These are phyloP conservation scores for Limnanthes douglasii DNA, from an alignment of 345 rosid genomes.

Conservation along the genomic window DNA sequence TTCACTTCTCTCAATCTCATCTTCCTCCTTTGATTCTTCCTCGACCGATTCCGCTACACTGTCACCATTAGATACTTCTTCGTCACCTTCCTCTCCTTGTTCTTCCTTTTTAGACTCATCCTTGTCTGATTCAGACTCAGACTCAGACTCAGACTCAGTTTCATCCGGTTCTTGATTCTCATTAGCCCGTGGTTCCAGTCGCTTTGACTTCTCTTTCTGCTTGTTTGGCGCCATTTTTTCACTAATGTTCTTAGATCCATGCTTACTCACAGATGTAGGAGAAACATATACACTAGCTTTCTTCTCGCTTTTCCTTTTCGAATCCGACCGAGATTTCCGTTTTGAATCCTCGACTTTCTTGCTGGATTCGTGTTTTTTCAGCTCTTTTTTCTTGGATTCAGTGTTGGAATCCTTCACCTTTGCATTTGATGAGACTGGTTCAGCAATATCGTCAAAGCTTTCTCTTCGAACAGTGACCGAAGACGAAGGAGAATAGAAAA, in stretches of 20 bases:
- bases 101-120: constrained; percentile 19
- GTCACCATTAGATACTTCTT: constrained; percentile 24
- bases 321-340: constrained; percentile 19
- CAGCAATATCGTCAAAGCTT: constrained; percentile 83
- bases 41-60: constrained; percentile 29
- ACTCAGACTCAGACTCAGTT: constrained; percentile 29
- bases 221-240: constrained; percentile 18
- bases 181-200: constrained; percentile 18
- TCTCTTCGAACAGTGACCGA: constrained; percentile 43
- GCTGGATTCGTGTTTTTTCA: constrained; percentile 14
- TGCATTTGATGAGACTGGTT: constrained; percentile 41
- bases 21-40: constrained; percentile 31
- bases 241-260: constrained; percentile 27
- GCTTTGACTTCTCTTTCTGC: constrained; percentile 21
- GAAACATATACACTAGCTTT: constrained; percentile 20
- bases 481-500: constrained; percentile 52
- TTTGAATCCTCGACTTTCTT: constrained; percentile 16
- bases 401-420: constrained; percentile 8
- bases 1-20: constrained; percentile 16
- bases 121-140: constrained; percentile 26
- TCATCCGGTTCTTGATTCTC: constrained; percentile 26
- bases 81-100: constrained; percentile 29
- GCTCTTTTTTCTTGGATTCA: constrained; percentile 9
- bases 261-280: constrained; percentile 22
- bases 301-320: constrained; percentile 22